Conservation (phyloP, 257 asterid species). For the Jacaranda mimosifolia region DNA sequence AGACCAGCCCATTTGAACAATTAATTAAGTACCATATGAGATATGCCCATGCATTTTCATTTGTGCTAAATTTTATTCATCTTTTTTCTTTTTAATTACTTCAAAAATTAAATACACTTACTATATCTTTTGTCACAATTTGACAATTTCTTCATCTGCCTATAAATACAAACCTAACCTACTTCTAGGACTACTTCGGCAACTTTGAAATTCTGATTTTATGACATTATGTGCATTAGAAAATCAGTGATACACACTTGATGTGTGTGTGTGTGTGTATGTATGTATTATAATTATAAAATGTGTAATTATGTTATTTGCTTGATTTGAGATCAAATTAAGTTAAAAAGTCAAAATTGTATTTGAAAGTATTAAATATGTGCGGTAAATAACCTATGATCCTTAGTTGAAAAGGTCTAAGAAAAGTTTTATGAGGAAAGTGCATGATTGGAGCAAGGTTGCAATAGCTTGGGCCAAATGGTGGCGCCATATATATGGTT, state of each 20-base stretch:
- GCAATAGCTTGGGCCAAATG: too few relatives aligned
- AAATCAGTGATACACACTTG: not conserved
- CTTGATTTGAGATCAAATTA: too few relatives aligned
- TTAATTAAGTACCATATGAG: not conserved
- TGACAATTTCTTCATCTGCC: slow-evolving; percentile 34
- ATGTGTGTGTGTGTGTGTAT: too few relatives aligned
- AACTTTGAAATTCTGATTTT: slow-evolving; percentile 22
- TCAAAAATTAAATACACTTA: slow-evolving; percentile 15
- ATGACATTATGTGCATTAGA: not conserved
- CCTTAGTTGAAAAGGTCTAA: too few relatives aligned
- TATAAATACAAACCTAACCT: slow-evolving; percentile 39
- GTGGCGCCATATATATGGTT: too few relatives aligned
- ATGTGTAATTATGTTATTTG: too few relatives aligned
- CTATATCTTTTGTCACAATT: slow-evolving; percentile 19
- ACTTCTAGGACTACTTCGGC: not conserved
- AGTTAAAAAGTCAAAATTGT: too few relatives aligned
- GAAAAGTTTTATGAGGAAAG: too few relatives aligned
- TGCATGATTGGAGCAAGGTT: too few relatives aligned
- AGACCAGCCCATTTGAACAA: slow-evolving; percentile 1
- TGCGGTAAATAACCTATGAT: too few relatives aligned
- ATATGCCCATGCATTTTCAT: not conserved
- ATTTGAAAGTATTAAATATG: too few relatives aligned
- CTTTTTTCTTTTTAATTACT: not conserved
- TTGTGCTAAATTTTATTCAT: slow-evolving; percentile 3
- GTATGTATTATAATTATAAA: too few relatives aligned